Evolutionary conservation across 2,329 filamentous ascomycete genomes (phyloP).

Genomic region (Ophiocordyceps camponoti-saundersi): DNA sequence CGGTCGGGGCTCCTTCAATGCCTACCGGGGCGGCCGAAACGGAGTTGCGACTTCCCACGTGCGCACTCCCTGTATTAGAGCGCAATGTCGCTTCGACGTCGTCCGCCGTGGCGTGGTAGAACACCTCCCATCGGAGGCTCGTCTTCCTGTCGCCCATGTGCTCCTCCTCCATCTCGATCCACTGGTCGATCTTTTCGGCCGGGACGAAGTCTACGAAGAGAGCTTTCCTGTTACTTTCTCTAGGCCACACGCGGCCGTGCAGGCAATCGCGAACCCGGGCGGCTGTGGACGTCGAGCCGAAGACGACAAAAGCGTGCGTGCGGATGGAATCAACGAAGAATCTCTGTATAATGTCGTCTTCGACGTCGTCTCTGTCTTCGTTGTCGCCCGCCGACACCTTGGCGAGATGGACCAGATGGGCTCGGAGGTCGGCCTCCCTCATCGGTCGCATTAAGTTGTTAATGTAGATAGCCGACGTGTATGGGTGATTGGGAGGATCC

Average conservation of each 20-base stretch:
- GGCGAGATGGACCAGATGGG: conserved; percentile 54
- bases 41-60: conserved; percentile 3
- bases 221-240: conserved; percentile 67
- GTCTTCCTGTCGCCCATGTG: conserved; percentile 23
- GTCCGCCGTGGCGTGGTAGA: conserved; percentile 43
- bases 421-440: conserved; percentile 46
- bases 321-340: conserved; percentile 75
- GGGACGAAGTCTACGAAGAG: conserved; percentile 87
- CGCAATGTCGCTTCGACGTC: conserved; percentile 25
- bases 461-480: conserved; percentile 71
- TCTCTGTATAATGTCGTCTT: conserved; percentile 36
- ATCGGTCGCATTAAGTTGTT: conserved; percentile 80
- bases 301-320: conserved; percentile 72
- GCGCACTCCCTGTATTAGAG: conserved; percentile 1
- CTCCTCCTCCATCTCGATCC: conserved; percentile 54
- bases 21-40: not conserved
- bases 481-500: conserved; percentile 47
- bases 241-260: conserved; percentile 70
- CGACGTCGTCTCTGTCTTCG: conserved; percentile 27
- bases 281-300: conserved; percentile 53
- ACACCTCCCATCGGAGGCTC: conserved; percentile 49
- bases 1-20: conserved; percentile 18
- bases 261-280: conserved; percentile 58
- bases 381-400: conserved; percentile 28
- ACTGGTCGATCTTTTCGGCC: conserved; percentile 50